Evolutionary conservation across 2,329 filamentous ascomycete genomes (phyloP).

Genomic region (Fusarium coffeatum): DNA sequence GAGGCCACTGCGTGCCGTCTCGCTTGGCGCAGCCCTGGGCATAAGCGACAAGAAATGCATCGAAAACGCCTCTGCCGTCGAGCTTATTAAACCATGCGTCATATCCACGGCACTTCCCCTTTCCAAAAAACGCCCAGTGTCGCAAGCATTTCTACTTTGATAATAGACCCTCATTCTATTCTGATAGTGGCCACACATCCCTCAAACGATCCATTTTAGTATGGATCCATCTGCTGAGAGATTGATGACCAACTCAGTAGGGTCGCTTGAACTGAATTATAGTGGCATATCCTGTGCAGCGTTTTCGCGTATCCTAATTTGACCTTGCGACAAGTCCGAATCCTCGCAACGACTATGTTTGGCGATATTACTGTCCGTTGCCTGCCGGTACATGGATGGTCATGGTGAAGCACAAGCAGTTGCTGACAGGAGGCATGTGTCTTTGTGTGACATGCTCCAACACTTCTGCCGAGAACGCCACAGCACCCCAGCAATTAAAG

Average conservation of each 20-base stretch:
- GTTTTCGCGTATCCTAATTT: slow-evolving; percentile 6
- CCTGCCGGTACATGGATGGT: slow-evolving; percentile 45
- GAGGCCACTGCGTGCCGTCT: slow-evolving; percentile 23
- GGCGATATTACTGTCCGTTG: slow-evolving; percentile 30
- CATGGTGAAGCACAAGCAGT: slow-evolving; percentile 23
- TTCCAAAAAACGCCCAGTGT: background rate
- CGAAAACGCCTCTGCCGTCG: slow-evolving; percentile 29
- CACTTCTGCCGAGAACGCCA: slow-evolving; percentile 30
- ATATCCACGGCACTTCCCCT: background rate
- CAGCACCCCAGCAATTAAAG: slow-evolving; percentile 10
- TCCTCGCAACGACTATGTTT: slow-evolving; percentile 31
- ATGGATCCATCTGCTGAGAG: slow-evolving; percentile 25
- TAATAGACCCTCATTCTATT: slow-evolving; percentile 4
- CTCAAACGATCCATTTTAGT: slow-evolving; percentile 10
- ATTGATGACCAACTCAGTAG: slow-evolving; percentile 7
- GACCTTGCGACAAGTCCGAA: slow-evolving; percentile 5
- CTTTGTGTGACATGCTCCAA: slow-evolving; percentile 36
- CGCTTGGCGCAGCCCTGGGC: slow-evolving; percentile 28
- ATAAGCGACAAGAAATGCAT: slow-evolving; percentile 20
- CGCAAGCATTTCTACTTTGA: slow-evolving; percentile 8
- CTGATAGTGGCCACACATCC: slow-evolving; percentile 15
- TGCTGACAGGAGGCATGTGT: slow-evolving; percentile 24
- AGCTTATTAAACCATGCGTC: slow-evolving; percentile 10
- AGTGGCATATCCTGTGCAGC: slow-evolving; percentile 14
- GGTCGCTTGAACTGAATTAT: slow-evolving; percentile 21